phyloP scores from a whole-genome alignment of 768 basidiomycete species.

The Fomitopsis serialis region DNA sequence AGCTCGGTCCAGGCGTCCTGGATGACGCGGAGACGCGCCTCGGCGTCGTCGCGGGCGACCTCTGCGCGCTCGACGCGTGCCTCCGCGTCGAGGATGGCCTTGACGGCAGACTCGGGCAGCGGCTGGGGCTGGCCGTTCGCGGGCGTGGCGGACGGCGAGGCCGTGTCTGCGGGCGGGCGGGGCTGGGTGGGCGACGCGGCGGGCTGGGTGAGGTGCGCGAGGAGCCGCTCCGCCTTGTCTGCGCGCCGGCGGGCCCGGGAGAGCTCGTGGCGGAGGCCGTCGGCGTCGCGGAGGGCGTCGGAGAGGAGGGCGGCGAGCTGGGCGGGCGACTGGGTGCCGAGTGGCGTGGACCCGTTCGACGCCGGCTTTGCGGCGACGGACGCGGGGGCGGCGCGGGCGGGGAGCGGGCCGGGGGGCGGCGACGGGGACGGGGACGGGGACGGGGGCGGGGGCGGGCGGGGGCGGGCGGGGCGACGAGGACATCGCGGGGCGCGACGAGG shows the following conservation, averaged over 20 bases:
- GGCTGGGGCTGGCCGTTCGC: constrained; percentile 9
- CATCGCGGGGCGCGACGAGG: constrained; percentile 27
- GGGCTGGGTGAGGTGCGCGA: constrained; percentile 24
- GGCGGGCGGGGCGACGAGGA: constrained; percentile 26
- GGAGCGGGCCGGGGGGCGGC: constrained; percentile 12
- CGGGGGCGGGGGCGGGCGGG: constrained; percentile 1
- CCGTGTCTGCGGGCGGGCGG: constrained; percentile 11
- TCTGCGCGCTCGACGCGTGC: constrained; percentile 46
- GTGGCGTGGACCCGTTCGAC: constrained; percentile 8
- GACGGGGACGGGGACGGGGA: neutral
- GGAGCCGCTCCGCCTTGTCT: constrained; percentile 48
- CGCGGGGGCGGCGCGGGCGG: constrained; percentile 12
- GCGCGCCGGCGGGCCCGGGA: constrained; percentile 34
- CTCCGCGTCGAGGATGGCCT: constrained; percentile 38
- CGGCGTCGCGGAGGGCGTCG: constrained; percentile 46
- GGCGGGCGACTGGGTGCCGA: constrained; percentile 32
- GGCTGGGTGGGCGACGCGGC: constrained; percentile 13
- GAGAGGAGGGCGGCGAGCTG: constrained; percentile 56
- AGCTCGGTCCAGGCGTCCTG: constrained; percentile 47
- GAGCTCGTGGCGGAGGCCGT: constrained; percentile 48
- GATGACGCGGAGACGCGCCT: constrained; percentile 36
- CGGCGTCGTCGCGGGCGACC: constrained; percentile 48
- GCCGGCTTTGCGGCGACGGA: constrained; percentile 1
- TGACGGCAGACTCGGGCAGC: constrained; percentile 28
- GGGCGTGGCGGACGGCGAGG: constrained; percentile 11